Base-by-base conservation (phyloP, 352 stramenopile species). In the Pythium insidiosum region DNA sequence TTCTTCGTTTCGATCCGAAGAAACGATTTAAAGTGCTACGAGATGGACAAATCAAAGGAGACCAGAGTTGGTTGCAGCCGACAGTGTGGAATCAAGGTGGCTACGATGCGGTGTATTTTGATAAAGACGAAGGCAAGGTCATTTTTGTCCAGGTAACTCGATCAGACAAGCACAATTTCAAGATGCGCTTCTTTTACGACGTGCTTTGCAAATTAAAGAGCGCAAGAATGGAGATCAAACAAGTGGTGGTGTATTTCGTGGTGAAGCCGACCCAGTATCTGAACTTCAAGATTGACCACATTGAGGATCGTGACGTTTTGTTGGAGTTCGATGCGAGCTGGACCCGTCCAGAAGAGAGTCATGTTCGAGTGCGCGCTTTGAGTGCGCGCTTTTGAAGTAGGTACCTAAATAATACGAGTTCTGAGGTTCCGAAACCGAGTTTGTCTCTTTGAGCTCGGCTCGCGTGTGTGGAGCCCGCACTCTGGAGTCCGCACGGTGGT, bases 31-130 rank as follows among this genome's bases (percentile, higher is more conserved):
- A 50, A 47, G 26, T 28, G 47, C 22, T 45, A 15, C 13, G n/a
- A 37, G 22, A 50, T 35, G 38, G 24, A 43, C 52, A 16, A 29
- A 53, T 66, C 29, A 38, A 36, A 42, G 46, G 38, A 44, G 19
- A 66, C 35, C 15, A 20, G 23, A 53, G 29, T 24, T 66, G 52
- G 52, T 42, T 66, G 36, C 42, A 66, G 39, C 57, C 52, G 16
- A 35, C 37, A 28, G 46, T 26, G 36, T 54, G 56, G 56, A 57
- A 51, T 15, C 51, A 61, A 58, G 52, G 57, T 43, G 47, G 52
- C 15, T 58, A 56, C 39, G 57, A 61, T 50, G 57, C 52, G 9
- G 42, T 66, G 23, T 42, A 66, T 26, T 66, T 66, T 39, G 52
- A 58, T 24, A 23, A 28, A n/a, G 33, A 58, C 2, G 22, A 35